Evolutionary conservation across 768 basidiomycete species (phyloP), one percentile per base, ranked within the genome.

Genomic region (Pleurotus citrinopileatus): DNA sequence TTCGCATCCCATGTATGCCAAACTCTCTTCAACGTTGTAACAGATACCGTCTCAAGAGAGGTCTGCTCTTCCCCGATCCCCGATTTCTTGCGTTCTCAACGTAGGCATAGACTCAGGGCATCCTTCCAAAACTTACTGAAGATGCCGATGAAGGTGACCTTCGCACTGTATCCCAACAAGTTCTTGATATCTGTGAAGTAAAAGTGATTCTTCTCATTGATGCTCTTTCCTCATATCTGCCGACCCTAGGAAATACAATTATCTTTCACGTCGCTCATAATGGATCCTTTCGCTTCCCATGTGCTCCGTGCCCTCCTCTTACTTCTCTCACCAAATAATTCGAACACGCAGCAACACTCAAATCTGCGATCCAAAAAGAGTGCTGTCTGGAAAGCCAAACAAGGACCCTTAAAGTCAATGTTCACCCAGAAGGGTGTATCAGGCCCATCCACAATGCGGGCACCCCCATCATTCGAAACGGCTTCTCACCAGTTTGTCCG

Each of bases 1-100:
- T 98, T 97, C 73, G 93, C 89, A 13, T 96, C 94, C 22, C 95
- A 98, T 81, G 95, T 97, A 5, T 89, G 89, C 61, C 94, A 98
- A 67, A 98, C 94, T 1, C 71, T 97, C 58, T 78, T 98, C 59
- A 79, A 78, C 1, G 81, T 91, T 20, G 81, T 83, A 4, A 63
- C 62, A 25, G 78, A 84, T 40, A 89, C 89, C 0, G 69, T 91
- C 40, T 72, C 79, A 22, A 75, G 90, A 65, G 91, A 92, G 78
- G 89, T 87, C 57, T 23, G 70, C 55, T 36, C 38, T 32, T 19
- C n/a, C 10, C 22, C 20, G 36, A 8, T 7, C 27, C 46, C 29
- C 27, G 12, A 15, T 42, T 19, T 42, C 15, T 48, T 10, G 57
- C 26, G 47, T n/a, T 23, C 29, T 26, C 53, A 32, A 32, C 28